Evolutionary conservation across 306 rosid genomes (phyloP).

Genomic region (Fragaria ananassa): DNA sequence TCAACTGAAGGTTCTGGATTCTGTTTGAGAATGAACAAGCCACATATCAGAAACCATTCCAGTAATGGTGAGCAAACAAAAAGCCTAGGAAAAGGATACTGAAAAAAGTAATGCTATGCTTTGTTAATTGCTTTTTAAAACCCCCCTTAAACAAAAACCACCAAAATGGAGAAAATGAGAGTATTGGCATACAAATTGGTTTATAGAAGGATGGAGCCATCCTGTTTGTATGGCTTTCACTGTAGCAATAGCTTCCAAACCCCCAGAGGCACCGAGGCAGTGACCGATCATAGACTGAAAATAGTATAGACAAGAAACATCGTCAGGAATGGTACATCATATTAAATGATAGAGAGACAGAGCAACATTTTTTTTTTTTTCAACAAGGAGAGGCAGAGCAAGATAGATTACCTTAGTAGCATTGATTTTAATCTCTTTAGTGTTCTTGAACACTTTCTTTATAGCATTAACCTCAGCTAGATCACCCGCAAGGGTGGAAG

Average conservation of each 20-base stretch:
- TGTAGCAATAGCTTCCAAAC: slow-evolving; percentile 99
- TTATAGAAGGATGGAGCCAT: slow-evolving; percentile 95
- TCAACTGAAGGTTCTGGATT: slow-evolving; percentile 92
- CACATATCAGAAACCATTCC: slow-evolving; percentile 15
- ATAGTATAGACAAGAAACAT: slow-evolving; percentile 25
- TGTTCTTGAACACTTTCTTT: slow-evolving; percentile 86
- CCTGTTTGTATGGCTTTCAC: slow-evolving; percentile 92
- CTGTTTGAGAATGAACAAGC: slow-evolving; percentile 40
- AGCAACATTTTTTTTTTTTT: not conserved
- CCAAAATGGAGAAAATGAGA: not conserved
- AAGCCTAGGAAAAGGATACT: not conserved
- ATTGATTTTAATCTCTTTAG: slow-evolving; percentile 84
- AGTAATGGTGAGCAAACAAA: slow-evolving; percentile 6
- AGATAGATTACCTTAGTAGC: slow-evolving; percentile 79
- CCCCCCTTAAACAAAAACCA: not conserved
- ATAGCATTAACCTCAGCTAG: slow-evolving; percentile 95
- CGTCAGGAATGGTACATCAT: slow-evolving; percentile 28
- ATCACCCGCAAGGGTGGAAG: slow-evolving; percentile 96
- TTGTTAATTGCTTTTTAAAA: not conserved
- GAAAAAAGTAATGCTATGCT: not conserved
- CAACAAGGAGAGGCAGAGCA: slow-evolving; percentile 18
- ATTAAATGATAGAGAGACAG: slow-evolving; percentile 3
- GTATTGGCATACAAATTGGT: slow-evolving; percentile 77
- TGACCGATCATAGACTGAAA: slow-evolving; percentile 97
- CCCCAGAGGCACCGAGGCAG: slow-evolving; percentile 98